Base-by-base conservation (phyloP, 2,329 filamentous ascomycete species). In the Clonostachys solani region DNA sequence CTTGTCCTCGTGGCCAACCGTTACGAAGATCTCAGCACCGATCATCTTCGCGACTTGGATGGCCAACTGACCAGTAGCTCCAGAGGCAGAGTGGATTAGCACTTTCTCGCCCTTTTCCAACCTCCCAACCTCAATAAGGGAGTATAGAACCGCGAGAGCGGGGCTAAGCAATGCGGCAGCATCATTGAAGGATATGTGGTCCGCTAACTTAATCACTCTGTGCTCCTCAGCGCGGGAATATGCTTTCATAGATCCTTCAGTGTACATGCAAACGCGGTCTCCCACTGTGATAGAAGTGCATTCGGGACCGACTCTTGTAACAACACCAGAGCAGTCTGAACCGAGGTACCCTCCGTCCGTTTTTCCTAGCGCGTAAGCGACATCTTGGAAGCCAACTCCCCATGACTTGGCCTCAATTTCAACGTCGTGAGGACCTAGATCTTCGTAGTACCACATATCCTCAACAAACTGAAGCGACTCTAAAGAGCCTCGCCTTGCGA, bases 11-110 rank as follows among this genome's bases (percentile, higher is more conserved):
- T n/a, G n/a, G n/a, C 8, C 17, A 13, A 51, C 52, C 0, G 56
- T 58, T 0, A 45, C 53, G 5, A 55, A 54, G 12, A 60, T 43
- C 7, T 62, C 50, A 2, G 60, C 60, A 1, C 61, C 61, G 15
- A 52, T 46, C 42, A 51, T 50, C 35, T 60, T 48, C 2, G 54
- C 54, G 2, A 68, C 33, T 23, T 45, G 34, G 6, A 45, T 36
- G 6, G 35, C 43, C 34, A 40, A 16, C 35, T 45, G 43, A 6
- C 43, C 43, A n/a, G 35, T 45, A 7, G 34, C 43, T 19, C 65
- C 60, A 1, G 61, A 56, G 0, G 58, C 67, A 6, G 59, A 55
- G 46, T 69, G 63, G 36, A 72, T 57, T 12, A 72, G 57, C 47
- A 57, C 10, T 55, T 44, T 8, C 12, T 50, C 38, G 8, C 44